phyloP scores from a whole-genome alignment of 805 yeast species.

The Zygosaccharomyces lentus region DNA sequence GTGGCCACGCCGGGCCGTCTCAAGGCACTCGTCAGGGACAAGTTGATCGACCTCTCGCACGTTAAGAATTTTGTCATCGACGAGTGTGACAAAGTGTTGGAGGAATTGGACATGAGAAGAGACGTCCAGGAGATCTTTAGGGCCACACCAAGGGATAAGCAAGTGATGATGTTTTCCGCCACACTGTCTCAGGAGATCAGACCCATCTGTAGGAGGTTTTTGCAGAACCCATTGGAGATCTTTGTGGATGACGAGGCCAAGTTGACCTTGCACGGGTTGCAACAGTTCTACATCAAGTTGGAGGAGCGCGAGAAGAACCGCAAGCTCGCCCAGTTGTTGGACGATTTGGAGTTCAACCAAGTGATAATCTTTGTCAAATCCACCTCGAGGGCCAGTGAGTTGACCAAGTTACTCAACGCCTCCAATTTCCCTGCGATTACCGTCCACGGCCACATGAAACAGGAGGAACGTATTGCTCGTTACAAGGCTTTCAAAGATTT shows the following conservation, averaged over 20 bases:
- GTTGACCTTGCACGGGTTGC: conserved; percentile 95
- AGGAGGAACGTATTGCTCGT: conserved; percentile 96
- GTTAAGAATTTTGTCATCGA: conserved; percentile 94
- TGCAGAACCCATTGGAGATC: conserved; percentile 96
- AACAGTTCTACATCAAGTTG: conserved; percentile 89
- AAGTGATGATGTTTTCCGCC: conserved; percentile 99
- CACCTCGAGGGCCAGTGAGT: conserved; percentile 85
- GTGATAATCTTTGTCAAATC: conserved; percentile 94
- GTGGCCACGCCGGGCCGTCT: conserved; percentile 99
- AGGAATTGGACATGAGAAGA: conserved; percentile 89
- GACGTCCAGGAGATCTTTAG: conserved; percentile 98
- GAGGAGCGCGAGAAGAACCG: conserved; percentile 90
- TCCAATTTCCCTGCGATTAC: conserved; percentile 97
- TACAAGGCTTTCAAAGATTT: conserved; percentile 96
- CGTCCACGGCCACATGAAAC: conserved; percentile 91
- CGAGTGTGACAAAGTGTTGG: conserved; percentile 98
- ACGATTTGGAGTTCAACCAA: conserved; percentile 94
- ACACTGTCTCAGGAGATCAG: conserved; percentile 91
- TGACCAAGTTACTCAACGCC: conserved; percentile 81
- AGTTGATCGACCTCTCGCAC: conserved; percentile 77
- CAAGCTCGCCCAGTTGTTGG: conserved; percentile 86
- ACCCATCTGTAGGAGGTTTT: conserved; percentile 94
- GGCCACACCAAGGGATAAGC: conserved; percentile 96
- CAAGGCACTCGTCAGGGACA: conserved; percentile 89
- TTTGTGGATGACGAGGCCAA: conserved; percentile 97